These are phyloP conservation scores for Abortiporus biennis DNA, from an alignment of 1,284 basidiomycete genomes.

Conservation along the genomic window DNA sequence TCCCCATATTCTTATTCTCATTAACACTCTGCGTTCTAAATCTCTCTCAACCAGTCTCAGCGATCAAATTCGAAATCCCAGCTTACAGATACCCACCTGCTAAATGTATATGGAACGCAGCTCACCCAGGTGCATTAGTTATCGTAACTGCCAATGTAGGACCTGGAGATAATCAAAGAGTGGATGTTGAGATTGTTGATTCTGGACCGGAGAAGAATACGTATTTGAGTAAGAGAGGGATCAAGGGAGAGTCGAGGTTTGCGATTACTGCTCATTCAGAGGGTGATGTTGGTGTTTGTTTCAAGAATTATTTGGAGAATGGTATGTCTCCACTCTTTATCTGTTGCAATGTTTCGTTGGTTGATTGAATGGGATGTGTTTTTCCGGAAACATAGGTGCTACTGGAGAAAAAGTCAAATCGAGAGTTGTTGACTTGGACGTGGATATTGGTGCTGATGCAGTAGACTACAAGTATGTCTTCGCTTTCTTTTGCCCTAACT, in stretches of 20 bases:
- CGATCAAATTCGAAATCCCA: conserved; percentile 80
- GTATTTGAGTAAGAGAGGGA: conserved; percentile 85
- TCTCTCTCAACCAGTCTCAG: conserved; percentile 30
- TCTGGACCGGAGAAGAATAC: conserved; percentile 84
- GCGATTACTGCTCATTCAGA: conserved; percentile 93
- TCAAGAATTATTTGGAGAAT: conserved; percentile 73
- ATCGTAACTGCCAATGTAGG: conserved; percentile 93
- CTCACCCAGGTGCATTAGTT: conserved; percentile 80
- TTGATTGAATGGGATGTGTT: neutral
- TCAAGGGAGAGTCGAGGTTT: conserved; percentile 87
- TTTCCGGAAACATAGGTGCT: conserved; percentile 35
- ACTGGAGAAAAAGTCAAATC: conserved; percentile 42
- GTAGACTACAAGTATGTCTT: conserved; percentile 91
- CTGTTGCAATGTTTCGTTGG: neutral
- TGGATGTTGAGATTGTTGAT: conserved; percentile 95
- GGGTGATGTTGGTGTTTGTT: conserved; percentile 93
- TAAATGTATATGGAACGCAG: conserved; percentile 93
- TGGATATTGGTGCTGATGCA: conserved; percentile 97
- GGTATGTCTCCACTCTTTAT: conserved; percentile 40
- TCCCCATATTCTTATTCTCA: conserved; percentile 32
- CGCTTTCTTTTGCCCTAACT: neutral
- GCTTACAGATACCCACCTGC: conserved; percentile 63
- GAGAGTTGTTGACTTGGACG: conserved; percentile 85
- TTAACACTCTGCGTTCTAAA: conserved; percentile 23
- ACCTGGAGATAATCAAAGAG: conserved; percentile 64